These are phyloP conservation scores for Penicillium fuscoglaucum DNA, from an alignment of 2,329 filamentous ascomycete species.

Conservation along the genomic window DNA sequence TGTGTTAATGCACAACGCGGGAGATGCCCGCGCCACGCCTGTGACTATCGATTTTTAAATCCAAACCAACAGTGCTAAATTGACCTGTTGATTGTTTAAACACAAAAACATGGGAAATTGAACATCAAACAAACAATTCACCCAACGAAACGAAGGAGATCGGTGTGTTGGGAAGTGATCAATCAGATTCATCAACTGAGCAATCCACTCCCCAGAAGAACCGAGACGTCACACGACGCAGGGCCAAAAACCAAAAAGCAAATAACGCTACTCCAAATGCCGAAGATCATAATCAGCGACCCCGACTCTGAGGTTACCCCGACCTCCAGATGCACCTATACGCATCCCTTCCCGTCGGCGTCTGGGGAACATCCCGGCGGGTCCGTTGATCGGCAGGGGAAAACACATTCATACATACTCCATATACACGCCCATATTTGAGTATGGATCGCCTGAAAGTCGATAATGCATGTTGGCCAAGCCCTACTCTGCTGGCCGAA, in stretches of 20 bases:
- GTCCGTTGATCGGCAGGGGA: constrained; percentile 1
- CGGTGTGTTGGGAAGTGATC: neutral
- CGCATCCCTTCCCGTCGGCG: neutral
- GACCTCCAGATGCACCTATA: neutral
- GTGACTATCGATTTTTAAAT: constrained; percentile 11
- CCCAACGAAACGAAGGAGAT: neutral
- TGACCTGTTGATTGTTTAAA: no score
- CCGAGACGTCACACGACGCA: constrained; percentile 1
- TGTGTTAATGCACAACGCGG: constrained; percentile 12
- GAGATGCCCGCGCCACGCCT: constrained; percentile 9
- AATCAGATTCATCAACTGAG: neutral
- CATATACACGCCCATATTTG: neutral
- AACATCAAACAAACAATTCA: neutral
- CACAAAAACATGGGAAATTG: neutral
- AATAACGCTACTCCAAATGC: neutral
- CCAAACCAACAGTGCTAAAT: neutral
- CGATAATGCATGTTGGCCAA: neutral
- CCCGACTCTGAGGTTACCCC: neutral
- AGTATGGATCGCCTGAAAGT: neutral
- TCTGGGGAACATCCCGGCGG: neutral
- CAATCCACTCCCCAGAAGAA: neutral
- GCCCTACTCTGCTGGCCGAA: neutral
- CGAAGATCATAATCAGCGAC: neutral
- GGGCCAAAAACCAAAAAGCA: neutral
- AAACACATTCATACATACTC: neutral